phyloP scores from a whole-genome alignment of 768 basidiomycete species.

The Trametes meyenii region DNA sequence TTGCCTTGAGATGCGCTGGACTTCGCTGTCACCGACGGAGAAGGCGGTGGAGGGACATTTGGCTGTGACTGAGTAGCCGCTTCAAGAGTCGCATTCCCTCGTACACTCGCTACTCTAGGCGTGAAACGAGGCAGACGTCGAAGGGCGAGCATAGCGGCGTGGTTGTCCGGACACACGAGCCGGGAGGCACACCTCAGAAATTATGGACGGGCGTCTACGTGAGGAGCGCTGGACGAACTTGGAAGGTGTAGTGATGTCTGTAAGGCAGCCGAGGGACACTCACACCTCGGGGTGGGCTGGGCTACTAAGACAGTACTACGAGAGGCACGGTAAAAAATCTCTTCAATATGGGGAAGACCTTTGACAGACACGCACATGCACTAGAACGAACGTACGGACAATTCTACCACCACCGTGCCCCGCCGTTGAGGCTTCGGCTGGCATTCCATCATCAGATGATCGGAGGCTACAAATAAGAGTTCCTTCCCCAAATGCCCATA shows the following conservation, averaged over 20 bases:
- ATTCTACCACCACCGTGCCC: too few relatives aligned
- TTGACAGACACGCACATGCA: too few relatives aligned
- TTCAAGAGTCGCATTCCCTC: conserved; percentile 30
- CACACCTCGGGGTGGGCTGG: too few relatives aligned
- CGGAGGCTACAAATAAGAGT: too few relatives aligned
- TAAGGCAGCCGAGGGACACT: too few relatives aligned
- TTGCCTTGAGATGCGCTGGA: conserved; percentile 10
- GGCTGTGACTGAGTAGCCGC: conserved; percentile 12
- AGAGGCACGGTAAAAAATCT: too few relatives aligned
- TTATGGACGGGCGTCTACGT: conserved; percentile 9
- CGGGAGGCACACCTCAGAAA: conserved; percentile 10
- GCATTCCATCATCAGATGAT: too few relatives aligned
- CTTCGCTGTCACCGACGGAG: conserved; percentile 19
- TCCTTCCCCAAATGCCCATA: too few relatives aligned
- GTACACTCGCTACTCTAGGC: conserved; percentile 19
- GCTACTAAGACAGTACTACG: too few relatives aligned
- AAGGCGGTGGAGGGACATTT: conserved; percentile 16
- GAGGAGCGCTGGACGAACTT: background rate
- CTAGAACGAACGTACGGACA: too few relatives aligned
- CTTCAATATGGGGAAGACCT: too few relatives aligned
- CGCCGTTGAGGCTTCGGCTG: too few relatives aligned
- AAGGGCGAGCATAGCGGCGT: conserved; percentile 27
- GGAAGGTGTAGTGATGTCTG: background rate
- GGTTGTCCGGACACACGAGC: background rate
- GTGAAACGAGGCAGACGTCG: conserved; percentile 27